Percentiles rank a stretch among this genome's conserved stretches.
phyloP scores from a whole-genome alignment of 305 asterid species.

The Rubia peregrina region DNA sequence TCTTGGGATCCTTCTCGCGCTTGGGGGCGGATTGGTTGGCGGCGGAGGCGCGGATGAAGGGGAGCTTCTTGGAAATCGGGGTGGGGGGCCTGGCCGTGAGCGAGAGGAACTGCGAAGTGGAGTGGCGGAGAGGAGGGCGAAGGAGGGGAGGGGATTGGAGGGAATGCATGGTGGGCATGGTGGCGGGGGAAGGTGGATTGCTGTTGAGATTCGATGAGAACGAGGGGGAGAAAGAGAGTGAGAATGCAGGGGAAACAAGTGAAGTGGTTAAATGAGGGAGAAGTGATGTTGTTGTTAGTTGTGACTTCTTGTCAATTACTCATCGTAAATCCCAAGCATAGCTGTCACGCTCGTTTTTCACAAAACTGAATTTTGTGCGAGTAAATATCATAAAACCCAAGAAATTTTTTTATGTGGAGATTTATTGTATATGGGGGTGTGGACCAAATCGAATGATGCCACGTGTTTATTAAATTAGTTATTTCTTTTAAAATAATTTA shows the following conservation, averaged over 20 bases:
- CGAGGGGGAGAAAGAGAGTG: background rate
- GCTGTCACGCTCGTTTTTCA: background rate
- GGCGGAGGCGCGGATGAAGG: slow-evolving; percentile 45
- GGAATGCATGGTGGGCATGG: slow-evolving; percentile 44
- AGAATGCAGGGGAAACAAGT: background rate
- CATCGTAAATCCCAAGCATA: background rate
- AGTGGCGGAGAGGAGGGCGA: slow-evolving; percentile 49
- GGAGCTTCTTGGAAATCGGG: slow-evolving; percentile 23
- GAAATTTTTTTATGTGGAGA: too few species aligned
- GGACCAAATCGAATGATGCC: too few species aligned
- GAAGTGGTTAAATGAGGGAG: background rate
- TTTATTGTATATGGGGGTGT: too few species aligned
- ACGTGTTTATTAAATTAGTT: too few species aligned
- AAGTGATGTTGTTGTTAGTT: background rate
- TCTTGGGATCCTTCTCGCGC: slow-evolving; percentile 56
- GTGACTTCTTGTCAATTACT: background rate
- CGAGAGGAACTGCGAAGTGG: slow-evolving; percentile 27
- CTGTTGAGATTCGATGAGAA: slow-evolving; percentile 8
- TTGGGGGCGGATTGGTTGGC: slow-evolving; percentile 33
- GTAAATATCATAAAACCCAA: too few species aligned
- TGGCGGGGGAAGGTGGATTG: background rate
- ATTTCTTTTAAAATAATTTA: too few species aligned
- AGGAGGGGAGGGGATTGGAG: slow-evolving; percentile 39
- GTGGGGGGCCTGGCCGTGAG: slow-evolving; percentile 31
- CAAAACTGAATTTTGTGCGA: background rate